Conservation (phyloP, 768 basidiomycete genomes). For the Strobilomyces confusus region DNA sequence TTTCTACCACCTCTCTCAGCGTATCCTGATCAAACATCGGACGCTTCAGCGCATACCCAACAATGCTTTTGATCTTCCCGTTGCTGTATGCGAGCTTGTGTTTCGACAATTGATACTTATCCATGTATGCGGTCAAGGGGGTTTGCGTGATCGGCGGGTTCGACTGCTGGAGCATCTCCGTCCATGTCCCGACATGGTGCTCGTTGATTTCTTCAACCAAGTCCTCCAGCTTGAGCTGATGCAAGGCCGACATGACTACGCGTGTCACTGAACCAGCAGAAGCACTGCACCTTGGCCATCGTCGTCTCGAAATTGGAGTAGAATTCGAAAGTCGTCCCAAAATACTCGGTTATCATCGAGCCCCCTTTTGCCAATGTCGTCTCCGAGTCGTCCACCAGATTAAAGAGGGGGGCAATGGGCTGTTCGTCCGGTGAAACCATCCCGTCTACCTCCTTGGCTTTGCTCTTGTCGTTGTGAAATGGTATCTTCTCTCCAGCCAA, state of each 20-base stretch:
- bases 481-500: conserved; percentile 42
- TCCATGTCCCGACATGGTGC: conserved; percentile 78
- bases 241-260: background rate
- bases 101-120: conserved; percentile 66
- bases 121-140: conserved; percentile 76
- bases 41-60: conserved; percentile 62
- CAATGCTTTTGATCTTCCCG: conserved; percentile 65
- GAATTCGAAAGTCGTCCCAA: conserved; percentile 79
- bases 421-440: conserved; percentile 53
- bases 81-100: conserved; percentile 67
- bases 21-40: conserved; percentile 61
- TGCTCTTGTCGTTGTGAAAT: conserved; percentile 60
- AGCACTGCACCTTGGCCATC: conserved; percentile 51
- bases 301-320: conserved; percentile 67
- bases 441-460: conserved; percentile 59
- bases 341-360: conserved; percentile 61
- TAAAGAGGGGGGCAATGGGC: conserved; percentile 75
- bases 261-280: conserved; percentile 5
- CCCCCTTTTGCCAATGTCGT: conserved; percentile 66
- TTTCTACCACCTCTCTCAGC: conserved; percentile 68
- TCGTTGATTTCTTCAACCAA: conserved; percentile 82
- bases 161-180: conserved; percentile 69
- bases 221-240: conserved; percentile 62
- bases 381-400: conserved; percentile 77
- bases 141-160: conserved; percentile 69